Conservation (phyloP, 108 stramenopile species). For the Mediolabrus comicus region DNA sequence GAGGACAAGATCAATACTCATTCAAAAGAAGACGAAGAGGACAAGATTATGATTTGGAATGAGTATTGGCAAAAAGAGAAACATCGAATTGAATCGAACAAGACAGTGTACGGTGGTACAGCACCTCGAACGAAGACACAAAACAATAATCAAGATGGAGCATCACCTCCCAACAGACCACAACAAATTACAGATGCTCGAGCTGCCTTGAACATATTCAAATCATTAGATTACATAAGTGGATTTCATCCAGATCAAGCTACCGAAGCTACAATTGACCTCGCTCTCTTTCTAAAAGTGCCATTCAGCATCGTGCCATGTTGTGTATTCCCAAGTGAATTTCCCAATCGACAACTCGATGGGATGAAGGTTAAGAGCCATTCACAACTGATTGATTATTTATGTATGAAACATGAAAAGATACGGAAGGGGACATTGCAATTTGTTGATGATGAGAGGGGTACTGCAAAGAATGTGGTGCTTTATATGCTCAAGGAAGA, state of each 20-base stretch:
- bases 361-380: constrained; percentile 54
- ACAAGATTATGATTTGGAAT: constrained; percentile 23
- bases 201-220: constrained; percentile 19
- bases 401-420: constrained; percentile 29
- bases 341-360: constrained; percentile 52
- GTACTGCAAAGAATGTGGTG: constrained; percentile 64
- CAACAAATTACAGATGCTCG: constrained; percentile 36
- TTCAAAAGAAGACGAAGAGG: constrained; percentile 1
- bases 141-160: background rate
- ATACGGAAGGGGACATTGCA: constrained; percentile 33
- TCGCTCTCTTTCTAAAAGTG: constrained; percentile 54
- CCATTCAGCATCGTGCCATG: constrained; percentile 69
- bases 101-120: constrained; percentile 33
- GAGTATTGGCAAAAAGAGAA: constrained; percentile 33
- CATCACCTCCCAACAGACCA: background rate
- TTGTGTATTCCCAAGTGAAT: constrained; percentile 78
- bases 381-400: constrained; percentile 54
- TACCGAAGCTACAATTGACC: constrained; percentile 73
- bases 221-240: constrained; percentile 51
- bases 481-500: constrained; percentile 53
- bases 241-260: constrained; percentile 92
- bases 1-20: no score
- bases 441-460: constrained; percentile 58
- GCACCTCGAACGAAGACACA: background rate
- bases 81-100: constrained; percentile 13